Conservation (phyloP, 1,139 yeast species). For the Meyerozyma athensensis region DNA sequence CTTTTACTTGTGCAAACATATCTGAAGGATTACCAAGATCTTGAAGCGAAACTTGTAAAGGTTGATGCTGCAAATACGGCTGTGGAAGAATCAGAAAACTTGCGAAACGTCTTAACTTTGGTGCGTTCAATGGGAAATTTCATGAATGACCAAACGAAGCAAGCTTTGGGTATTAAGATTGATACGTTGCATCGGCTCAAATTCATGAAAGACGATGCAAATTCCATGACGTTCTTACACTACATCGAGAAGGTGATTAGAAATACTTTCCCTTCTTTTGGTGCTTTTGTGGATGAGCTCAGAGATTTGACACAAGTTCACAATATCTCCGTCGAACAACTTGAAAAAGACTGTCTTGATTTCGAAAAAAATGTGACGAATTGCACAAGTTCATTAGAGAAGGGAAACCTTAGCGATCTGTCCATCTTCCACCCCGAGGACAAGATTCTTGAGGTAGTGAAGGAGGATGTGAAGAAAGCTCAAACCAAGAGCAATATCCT, state of each 20-base stretch:
- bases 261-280: conserved; percentile 70
- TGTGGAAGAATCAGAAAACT: conserved; percentile 57
- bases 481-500: conserved; percentile 54
- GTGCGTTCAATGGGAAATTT: conserved; percentile 86
- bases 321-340: conserved; percentile 70
- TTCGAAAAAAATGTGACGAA: conserved; percentile 51
- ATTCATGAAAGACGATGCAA: conserved; percentile 79
- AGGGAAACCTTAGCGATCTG: conserved; percentile 73
- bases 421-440: conserved; percentile 75
- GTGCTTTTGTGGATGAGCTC: conserved; percentile 74
- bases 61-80: conserved; percentile 65
- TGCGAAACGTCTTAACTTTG: conserved; percentile 65
- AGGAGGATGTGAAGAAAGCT: conserved; percentile 58
- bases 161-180: conserved; percentile 79
- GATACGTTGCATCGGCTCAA: conserved; percentile 79
- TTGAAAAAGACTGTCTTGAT: conserved; percentile 66
- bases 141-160: conserved; percentile 81
- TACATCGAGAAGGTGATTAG: conserved; percentile 81
- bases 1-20: conserved; percentile 62
- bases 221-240: conserved; percentile 77
- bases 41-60: conserved; percentile 55
- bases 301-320: conserved; percentile 57
- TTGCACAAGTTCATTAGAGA: conserved; percentile 51
- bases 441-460: conserved; percentile 43
- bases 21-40: conserved; percentile 69